Evolutionary conservation across 192 early-diverging fungal genomes (phyloP).

Genomic region (Mortierella claussenii): DNA sequence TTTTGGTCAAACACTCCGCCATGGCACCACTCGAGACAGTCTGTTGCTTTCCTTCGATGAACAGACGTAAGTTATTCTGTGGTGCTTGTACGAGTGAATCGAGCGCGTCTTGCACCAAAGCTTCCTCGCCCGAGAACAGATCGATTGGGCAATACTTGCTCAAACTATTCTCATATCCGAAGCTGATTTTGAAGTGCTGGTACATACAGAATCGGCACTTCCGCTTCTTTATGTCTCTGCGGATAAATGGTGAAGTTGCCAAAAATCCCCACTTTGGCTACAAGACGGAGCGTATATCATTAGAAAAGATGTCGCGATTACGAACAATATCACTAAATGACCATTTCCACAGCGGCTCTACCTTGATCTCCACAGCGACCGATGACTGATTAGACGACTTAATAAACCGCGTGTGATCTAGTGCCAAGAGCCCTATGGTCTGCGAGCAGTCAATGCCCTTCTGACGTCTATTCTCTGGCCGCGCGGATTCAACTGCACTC

Average conservation of each 20-base stretch:
- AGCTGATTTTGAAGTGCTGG: constrained; percentile 62
- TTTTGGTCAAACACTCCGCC: background rate
- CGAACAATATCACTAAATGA: background rate
- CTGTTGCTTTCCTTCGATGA: constrained; percentile 53
- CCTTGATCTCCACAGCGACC: constrained; percentile 68
- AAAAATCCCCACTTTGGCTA: constrained; percentile 83
- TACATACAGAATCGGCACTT: constrained; percentile 86
- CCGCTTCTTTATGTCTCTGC: constrained; percentile 57
- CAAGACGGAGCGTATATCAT: background rate
- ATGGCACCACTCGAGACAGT: constrained; percentile 6
- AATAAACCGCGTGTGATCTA: constrained; percentile 56
- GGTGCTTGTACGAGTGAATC: constrained; percentile 53
- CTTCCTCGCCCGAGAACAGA: constrained; percentile 59
- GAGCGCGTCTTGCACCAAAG: constrained; percentile 51
- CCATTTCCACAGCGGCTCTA: background rate
- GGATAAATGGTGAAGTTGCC: constrained; percentile 56
- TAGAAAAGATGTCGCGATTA: background rate
- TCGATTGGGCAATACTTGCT: constrained; percentile 78
- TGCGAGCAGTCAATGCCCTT: constrained; percentile 60
- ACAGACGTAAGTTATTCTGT: constrained; percentile 67
- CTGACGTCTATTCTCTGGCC: constrained; percentile 58
- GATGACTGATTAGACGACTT: constrained; percentile 12
- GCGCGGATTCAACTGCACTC: constrained; percentile 22
- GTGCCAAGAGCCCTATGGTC: constrained; percentile 53
- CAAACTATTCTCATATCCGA: constrained; percentile 17